A percentile compares a stretch with the other conserved stretches of the same genome.
These are phyloP conservation scores for Prunus mira DNA, from an alignment of 306 rosid genomes.

Conservation along the genomic window DNA sequence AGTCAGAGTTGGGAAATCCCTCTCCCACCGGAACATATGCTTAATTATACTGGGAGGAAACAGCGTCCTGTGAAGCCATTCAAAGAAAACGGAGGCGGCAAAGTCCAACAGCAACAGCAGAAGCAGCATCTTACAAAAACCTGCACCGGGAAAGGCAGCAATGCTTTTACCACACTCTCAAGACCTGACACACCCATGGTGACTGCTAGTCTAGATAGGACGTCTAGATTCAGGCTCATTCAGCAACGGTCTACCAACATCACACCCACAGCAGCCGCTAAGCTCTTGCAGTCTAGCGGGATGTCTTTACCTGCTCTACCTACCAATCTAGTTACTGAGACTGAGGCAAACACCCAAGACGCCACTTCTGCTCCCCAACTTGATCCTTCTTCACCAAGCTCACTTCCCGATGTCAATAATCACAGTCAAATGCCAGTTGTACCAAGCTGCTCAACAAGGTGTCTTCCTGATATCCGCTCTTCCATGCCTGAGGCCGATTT, in stretches of 20 bases:
- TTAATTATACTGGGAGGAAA: constrained; percentile 24
- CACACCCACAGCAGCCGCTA: constrained; percentile 53
- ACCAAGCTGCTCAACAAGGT: constrained; percentile 17
- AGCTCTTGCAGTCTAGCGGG: constrained; percentile 57
- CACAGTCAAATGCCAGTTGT: constrained; percentile 25
- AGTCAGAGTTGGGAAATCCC: constrained; percentile 49
- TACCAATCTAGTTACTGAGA: constrained; percentile 13
- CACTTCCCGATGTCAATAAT: constrained; percentile 21
- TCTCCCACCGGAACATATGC: constrained; percentile 27
- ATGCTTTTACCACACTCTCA: constrained; percentile 38
- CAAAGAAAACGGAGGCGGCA: constrained; percentile 52
- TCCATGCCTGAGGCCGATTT: constrained; percentile 43
- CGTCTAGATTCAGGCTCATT: constrained; percentile 48
- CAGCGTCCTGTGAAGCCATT: constrained; percentile 48
- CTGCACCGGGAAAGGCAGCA: constrained; percentile 39
- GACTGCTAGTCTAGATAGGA: constrained; percentile 31
- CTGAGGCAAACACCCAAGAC: constrained; percentile 8
- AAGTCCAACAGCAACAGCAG: not conserved
- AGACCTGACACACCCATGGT: constrained; percentile 61
- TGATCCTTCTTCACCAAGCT: constrained; percentile 8
- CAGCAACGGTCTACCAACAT: constrained; percentile 38
- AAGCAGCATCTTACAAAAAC: constrained; percentile 37
- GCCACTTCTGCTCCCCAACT: constrained; percentile 6
- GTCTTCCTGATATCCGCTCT: constrained; percentile 64
- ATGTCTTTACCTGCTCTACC: constrained; percentile 25